Evolutionary conservation across 306 rosid genomes (phyloP), one percentile per base, ranked within the genome.

Genomic region (Ormosia emarginata): DNA sequence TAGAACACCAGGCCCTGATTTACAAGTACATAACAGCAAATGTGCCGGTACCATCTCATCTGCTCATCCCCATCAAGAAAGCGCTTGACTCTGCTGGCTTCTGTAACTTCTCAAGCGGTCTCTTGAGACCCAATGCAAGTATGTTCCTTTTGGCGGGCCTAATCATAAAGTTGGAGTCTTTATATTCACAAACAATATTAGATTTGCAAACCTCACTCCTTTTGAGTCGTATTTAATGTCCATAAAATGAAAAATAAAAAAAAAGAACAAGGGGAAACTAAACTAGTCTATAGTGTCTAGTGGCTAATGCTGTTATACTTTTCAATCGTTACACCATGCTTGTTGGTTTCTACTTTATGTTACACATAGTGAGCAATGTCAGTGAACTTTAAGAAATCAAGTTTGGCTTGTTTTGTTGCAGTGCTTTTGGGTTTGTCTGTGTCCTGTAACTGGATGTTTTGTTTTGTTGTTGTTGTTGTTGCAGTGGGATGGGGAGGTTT

Each of bases 1-100:
- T 96, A 0, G 97, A 96, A 72, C 99, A 96, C 61, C 99, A 96
- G 47, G 98, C 99, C 24, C 81, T 93, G 92, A 96, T 96, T 92
- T 96, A 92, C 91, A 96, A 96, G 82, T 93, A 91, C 83, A 91
- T 96, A 2, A 87, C 92, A 61, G 90, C 97, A 64, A 91, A 92
- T 63, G 88, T 92, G 14, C 88, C 96, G 36, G 90, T 96, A 2
- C 99, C 99, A 17, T 83, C 93, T 70, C 88, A 91, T 90, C 88
- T 93, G 40, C 97, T 96, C 58, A 72, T 90, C 36, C 99, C 99
- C 12, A 91, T 93, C 59, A 89, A 83, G 76, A 96, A 89, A 79
- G 97, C 98, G n/a, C 87, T 93, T 55, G 94, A 93, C 30, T 91
- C 98, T 70, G 91, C 92, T 67, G 91, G 85, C 32, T 88, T 93